Evolutionary conservation across 2,329 filamentous ascomycete species (phyloP).

Genomic region (Aspergillus spinulosporus): DNA sequence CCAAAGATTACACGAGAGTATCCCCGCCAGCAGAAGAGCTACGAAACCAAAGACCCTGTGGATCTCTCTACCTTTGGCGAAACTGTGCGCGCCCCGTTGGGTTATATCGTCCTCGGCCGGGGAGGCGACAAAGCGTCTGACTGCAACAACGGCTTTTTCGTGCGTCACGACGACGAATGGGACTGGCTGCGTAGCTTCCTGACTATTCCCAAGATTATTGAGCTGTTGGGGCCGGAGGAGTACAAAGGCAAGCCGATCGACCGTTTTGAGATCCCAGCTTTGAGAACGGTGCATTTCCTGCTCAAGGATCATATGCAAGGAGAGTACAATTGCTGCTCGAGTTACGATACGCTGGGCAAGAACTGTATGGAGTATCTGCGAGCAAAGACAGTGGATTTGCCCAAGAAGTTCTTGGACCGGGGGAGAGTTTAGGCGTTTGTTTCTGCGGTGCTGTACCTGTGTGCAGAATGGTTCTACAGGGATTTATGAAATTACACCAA

Average conservation of each 20-base stretch:
- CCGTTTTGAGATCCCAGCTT: conserved; percentile 5
- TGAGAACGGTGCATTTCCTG: conserved; percentile 3
- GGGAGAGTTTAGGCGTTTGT: conserved; percentile 1
- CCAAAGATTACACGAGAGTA: not conserved
- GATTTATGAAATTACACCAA: too few relatives aligned
- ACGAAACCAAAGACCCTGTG: conserved; percentile 9
- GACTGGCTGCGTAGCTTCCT: conserved; percentile 11
- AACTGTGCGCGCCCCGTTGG: conserved; percentile 4
- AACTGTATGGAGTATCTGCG: conserved; percentile 9
- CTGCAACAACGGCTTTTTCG: conserved; percentile 11
- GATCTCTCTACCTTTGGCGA: conserved; percentile 5
- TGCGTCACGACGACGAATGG: conserved; percentile 9
- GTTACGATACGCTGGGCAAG: conserved; percentile 11
- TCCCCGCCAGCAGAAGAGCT: conserved; percentile 5
- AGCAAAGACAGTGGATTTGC: conserved; percentile 4
- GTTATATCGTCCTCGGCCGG: conserved; percentile 9
- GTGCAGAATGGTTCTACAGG: too few relatives aligned
- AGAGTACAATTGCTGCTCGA: not conserved
- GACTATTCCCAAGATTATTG: conserved; percentile 1
- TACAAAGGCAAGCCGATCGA: conserved; percentile 8
- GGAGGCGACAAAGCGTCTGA: conserved; percentile 10
- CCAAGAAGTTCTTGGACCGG: conserved; percentile 4
- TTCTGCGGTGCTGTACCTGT: not conserved
- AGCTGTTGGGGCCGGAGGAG: conserved; percentile 2
- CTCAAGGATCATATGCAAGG: conserved; percentile 8